These are phyloP conservation scores for Rhynchosporium secalis DNA, from an alignment of 2,329 filamentous ascomycete species.

Conservation along the genomic window DNA sequence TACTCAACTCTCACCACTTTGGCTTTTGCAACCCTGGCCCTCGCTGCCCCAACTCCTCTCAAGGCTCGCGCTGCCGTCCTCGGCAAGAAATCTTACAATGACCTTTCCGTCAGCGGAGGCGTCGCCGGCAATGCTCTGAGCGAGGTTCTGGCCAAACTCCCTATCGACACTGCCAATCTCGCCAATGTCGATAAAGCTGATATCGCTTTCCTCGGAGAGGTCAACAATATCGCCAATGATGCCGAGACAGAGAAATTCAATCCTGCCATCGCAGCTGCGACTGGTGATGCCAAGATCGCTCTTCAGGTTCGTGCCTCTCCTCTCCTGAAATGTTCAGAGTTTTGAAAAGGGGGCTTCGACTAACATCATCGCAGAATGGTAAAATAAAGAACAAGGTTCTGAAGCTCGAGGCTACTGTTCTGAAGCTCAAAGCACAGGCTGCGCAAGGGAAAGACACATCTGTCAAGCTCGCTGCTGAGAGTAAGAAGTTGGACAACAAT, in stretches of 20 bases:
- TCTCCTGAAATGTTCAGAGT: too few species aligned
- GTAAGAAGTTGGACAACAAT: conserved; percentile 55
- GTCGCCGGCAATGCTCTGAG: conserved; percentile 52
- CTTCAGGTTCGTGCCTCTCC: conserved; percentile 35
- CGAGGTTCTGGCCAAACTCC: conserved; percentile 43
- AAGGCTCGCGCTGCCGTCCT: conserved; percentile 15
- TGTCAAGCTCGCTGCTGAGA: conserved; percentile 48
- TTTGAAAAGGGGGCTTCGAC: too few species aligned
- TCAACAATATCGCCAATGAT: conserved; percentile 41
- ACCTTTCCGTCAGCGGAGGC: conserved; percentile 52
- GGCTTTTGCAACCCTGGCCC: conserved; percentile 17
- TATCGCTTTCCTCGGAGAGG: conserved; percentile 23
- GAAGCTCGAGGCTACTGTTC: conserved; percentile 45
- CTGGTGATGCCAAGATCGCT: conserved; percentile 40
- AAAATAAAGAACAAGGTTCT: conserved; percentile 57
- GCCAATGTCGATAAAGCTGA: conserved; percentile 22
- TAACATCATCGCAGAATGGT: conserved; percentile 46
- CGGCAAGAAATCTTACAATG: conserved; percentile 17
- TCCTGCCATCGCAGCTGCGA: conserved; percentile 49
- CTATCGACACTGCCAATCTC: conserved; percentile 17
- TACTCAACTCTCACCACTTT: conserved; percentile 14
- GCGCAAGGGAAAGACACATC: conserved; percentile 49
- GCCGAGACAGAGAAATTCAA: conserved; percentile 49
- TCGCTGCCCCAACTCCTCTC: conserved; percentile 15
- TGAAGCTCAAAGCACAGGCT: conserved; percentile 48